Percentiles rank a stretch among this genome's conserved stretches.
Evolutionary conservation across 2,329 filamentous ascomycete species (phyloP).

Genomic region (Pestalotiopsis sp.): DNA sequence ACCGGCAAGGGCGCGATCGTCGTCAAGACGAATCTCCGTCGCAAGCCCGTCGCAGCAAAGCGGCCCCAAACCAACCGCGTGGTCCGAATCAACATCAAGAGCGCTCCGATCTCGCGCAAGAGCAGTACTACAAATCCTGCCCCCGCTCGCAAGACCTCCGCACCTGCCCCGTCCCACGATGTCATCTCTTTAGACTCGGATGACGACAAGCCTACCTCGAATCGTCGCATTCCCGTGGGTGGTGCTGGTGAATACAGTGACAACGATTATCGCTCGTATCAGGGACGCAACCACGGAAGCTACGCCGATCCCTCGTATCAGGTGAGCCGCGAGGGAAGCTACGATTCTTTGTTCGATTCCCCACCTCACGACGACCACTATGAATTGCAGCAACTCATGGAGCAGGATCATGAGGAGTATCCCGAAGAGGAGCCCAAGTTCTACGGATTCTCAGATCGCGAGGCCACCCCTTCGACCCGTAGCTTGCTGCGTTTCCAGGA

Average conservation of each 20-base stretch:
- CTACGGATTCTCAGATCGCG: not conserved
- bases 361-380: no score
- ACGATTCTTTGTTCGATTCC: no score
- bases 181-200: not conserved
- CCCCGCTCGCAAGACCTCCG: not conserved
- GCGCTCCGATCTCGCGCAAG: not conserved
- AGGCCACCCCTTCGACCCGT: not conserved
- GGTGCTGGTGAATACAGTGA: no score
- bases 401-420: not conserved
- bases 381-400: not conserved
- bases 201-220: not conserved
- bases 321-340: no score
- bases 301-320: no score
- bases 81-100: not conserved
- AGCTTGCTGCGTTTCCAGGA: constrained; percentile 11
- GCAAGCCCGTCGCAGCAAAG: not conserved
- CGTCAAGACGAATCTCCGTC: constrained; percentile 1
- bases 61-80: not conserved
- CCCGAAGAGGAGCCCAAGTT: not conserved
- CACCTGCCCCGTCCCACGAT: not conserved
- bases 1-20: not conserved
- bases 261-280: no score
- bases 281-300: no score
- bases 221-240: not conserved
- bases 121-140: not conserved